A percentile compares a stretch with the other conserved stretches of the same genome.
Evolutionary conservation across 2,329 filamentous ascomycete genomes (phyloP).

Genomic region (Colletotrichum coccodes): DNA sequence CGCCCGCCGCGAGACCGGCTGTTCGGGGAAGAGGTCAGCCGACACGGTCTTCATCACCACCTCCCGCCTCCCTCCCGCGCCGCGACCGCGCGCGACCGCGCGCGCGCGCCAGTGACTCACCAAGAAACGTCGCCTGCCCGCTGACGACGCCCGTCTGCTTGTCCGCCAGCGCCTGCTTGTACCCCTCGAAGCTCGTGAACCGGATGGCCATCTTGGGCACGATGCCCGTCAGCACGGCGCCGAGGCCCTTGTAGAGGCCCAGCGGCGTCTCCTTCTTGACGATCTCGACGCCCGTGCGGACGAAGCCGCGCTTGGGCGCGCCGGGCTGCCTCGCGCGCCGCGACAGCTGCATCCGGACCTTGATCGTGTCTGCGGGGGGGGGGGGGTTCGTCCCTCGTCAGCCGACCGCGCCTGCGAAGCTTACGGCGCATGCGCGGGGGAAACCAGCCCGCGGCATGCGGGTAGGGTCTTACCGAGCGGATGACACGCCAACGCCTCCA

Average conservation of each 20-base stretch:
- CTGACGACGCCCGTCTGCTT: conserved; percentile 73
- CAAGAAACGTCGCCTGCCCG: conserved; percentile 73
- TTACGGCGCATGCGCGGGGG: conserved; percentile 3
- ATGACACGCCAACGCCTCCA: conserved; percentile 97
- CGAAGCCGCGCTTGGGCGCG: conserved; percentile 86
- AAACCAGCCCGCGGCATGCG: neutral
- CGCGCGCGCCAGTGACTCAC: conserved; percentile 33
- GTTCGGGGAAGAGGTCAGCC: neutral
- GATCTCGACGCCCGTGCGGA: conserved; percentile 87
- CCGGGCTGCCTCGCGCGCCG: conserved; percentile 84
- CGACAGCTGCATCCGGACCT: conserved; percentile 99
- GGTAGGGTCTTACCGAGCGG: conserved; percentile 75
- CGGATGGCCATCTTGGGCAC: conserved; percentile 99
- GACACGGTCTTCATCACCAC: too few species aligned
- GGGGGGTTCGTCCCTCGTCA: neutral
- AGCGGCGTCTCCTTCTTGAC: conserved; percentile 90
- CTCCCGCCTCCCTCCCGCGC: too few species aligned
- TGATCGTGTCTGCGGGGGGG: conserved; percentile 80
- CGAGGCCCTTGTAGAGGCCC: conserved; percentile 97
- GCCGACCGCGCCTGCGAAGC: neutral
- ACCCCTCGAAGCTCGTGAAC: conserved; percentile 96
- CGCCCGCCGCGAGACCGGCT: conserved; percentile 89
- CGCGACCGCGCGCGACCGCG: too few species aligned
- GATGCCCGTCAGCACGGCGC: conserved; percentile 94
- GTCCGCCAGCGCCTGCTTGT: conserved; percentile 85